Conservation (phyloP, 2,329 filamentous ascomycete species). For the Aureobasidium mangrovei region DNA sequence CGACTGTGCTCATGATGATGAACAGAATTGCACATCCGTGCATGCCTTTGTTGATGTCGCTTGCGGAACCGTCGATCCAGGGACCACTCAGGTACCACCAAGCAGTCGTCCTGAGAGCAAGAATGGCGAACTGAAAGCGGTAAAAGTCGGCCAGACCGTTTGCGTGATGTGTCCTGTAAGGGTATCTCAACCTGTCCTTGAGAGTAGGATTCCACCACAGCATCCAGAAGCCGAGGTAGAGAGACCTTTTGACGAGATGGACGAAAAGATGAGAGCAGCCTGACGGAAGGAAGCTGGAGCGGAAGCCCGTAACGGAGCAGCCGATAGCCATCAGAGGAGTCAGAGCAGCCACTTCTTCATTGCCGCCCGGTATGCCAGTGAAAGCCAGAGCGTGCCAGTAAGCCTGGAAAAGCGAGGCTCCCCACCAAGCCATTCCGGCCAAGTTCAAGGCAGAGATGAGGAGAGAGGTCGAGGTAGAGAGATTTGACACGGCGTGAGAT, state of each 20-base stretch:
- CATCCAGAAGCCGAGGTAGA: slow-evolving; percentile 20
- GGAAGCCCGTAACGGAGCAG: slow-evolving; percentile 16
- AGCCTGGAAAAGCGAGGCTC: slow-evolving; percentile 26
- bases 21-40: slow-evolving; percentile 49
- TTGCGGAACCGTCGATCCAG: slow-evolving; percentile 7
- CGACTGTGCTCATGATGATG: slow-evolving; percentile 33
- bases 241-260: slow-evolving; percentile 19
- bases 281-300: slow-evolving; percentile 16
- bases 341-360: slow-evolving; percentile 7
- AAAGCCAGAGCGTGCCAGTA: slow-evolving; percentile 27
- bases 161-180: slow-evolving; percentile 21
- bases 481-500: background rate
- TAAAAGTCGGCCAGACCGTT: slow-evolving; percentile 53
- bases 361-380: slow-evolving; percentile 13
- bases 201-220: slow-evolving; percentile 28
- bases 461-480: slow-evolving; percentile 1
- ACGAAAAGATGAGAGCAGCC: slow-evolving; percentile 21
- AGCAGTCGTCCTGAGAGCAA: slow-evolving; percentile 45
- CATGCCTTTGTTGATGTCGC: slow-evolving; percentile 30
- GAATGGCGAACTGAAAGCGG: slow-evolving; percentile 51
- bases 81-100: slow-evolving; percentile 25
- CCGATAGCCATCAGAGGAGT: slow-evolving; percentile 12
- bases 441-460: slow-evolving; percentile 22
- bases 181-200: slow-evolving; percentile 22
- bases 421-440: slow-evolving; percentile 36